phyloP scores from a whole-genome alignment of 345 rosid genomes.

The Erucastrum elatum region DNA sequence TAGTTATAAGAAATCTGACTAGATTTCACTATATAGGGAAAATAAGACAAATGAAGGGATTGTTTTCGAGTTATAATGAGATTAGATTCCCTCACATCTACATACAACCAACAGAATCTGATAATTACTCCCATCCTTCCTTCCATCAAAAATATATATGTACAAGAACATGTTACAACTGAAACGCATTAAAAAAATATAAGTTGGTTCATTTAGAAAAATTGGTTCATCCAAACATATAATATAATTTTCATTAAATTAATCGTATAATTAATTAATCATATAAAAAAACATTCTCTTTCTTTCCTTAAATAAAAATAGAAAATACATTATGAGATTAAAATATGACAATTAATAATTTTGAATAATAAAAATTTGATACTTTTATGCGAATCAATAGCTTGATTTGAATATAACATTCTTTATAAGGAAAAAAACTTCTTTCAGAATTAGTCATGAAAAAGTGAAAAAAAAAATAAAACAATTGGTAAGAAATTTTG shows the following conservation, averaged over 20 bases:
- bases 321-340: no score
- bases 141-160: slow-evolving; percentile 18
- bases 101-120: slow-evolving; percentile 79
- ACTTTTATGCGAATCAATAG: neutral
- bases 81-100: slow-evolving; percentile 67
- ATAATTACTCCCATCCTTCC: slow-evolving; percentile 51
- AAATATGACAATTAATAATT: no score
- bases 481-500: neutral
- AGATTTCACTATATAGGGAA: slow-evolving; percentile 42
- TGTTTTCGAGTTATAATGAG: slow-evolving; percentile 35
- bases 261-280: no score
- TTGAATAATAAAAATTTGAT: no score
- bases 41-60: slow-evolving; percentile 30
- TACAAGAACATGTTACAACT: neutral
- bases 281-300: no score
- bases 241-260: no score
- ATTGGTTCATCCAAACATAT: no score
- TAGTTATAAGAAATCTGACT: slow-evolving; percentile 30
- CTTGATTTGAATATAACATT: neutral
- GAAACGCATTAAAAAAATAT: no score
- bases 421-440: neutral
- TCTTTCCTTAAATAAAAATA: no score
- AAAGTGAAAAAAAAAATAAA: neutral
- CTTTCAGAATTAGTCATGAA: neutral
- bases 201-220: no score